Base-by-base conservation (phyloP, 2,329 filamentous ascomycete genomes). In the Cercospora brassicicola region DNA sequence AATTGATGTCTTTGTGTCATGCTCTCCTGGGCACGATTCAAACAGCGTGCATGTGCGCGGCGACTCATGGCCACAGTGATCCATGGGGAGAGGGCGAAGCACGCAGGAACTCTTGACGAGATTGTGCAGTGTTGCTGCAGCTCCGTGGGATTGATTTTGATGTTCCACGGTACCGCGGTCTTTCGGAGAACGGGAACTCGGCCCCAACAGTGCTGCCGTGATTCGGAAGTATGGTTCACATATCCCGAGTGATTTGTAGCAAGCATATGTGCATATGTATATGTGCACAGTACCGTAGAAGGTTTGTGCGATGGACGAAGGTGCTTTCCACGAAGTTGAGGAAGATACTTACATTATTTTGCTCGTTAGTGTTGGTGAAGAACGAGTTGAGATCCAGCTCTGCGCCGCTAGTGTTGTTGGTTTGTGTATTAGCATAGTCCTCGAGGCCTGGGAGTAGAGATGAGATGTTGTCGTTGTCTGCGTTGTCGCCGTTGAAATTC, bases 361-460 rank as follows among this genome's bases (percentile, higher is more conserved):
- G 15, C 26, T 70, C 65, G 48, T 68, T 60, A 42, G 55, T 60
- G 59, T 70, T 69, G 2, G 67, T 70, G 64, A 77, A 76, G 26
- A 77, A 65, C 10, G 72, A 70, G 45, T 71, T 72, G 59, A 75
- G 76, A 61, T 77, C 75, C 23, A 72, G 69, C 56, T 76, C 72
- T 11, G 64, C 65, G 15, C 53, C 31, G 51, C 66, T 66, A 9
- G 48, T 62, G 13, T 71, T 73, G 33, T 66, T 70, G 6, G 67
- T 66, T 39, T 72, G 66, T 18, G 70, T 74, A 45, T 80, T 81
- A 18, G 81, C 78, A 71, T 80, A 81, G 72, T 80, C 76, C 68
- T 82, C 76, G 62, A 83, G 72, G 65, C 82, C 77, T 42, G 82
- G 76, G 6, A 81, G 73, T 7, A 82, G 75, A 2, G 79, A 77